Base-by-base conservation (phyloP, 768 basidiomycete species). In the Mycena latifolia region DNA sequence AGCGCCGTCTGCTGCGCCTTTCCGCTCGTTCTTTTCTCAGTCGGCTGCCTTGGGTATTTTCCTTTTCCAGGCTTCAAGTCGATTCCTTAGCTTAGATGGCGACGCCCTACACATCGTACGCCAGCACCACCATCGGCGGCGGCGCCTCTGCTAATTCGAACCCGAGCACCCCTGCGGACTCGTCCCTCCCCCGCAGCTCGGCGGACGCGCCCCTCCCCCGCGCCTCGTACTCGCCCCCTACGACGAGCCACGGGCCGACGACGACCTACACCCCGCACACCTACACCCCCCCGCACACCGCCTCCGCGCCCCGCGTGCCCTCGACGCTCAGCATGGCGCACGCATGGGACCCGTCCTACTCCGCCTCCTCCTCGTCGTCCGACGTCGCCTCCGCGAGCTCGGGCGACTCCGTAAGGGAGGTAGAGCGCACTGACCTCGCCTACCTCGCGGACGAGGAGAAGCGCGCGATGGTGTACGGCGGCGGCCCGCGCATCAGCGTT, bases 311-410 rank as follows among this genome's bases (percentile, higher is more conserved):
- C 25, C 54, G 33, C 47, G 35, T 58, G 2, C 61, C 61, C 29
- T 63, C 61, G 12, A 61, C 58, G 55, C 66, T 67, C 48, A 61
- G 61, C 22, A 17, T 63, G 27, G 43, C 66, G 39, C 41, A 46
- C 27, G 41, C 65, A 1, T 66, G 65, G 65, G 65, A 51, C 15
- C 7, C 8, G 7, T 9, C 37, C 37, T 39, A 5, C 45, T n/a
- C 59, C 15, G 37, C 8, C 37, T 9, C 37, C 37, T 39, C 37
- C 45, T n/a, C 59, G 25, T 51, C 33, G 11, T 48, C 46, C n/a
- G n/a, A n/a, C n/a, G n/a, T n/a, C n/a, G 11, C 5, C 46, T 27
- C 46, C 8, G 33, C 6, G 5, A 24, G n/a, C 14, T 48, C 46
- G 35, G 37, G 46, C 24, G 45, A 59, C 28, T 15, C 33, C 15